Conservation (phyloP, 306 rosid species). For the Citrullus mucosospermus region DNA sequence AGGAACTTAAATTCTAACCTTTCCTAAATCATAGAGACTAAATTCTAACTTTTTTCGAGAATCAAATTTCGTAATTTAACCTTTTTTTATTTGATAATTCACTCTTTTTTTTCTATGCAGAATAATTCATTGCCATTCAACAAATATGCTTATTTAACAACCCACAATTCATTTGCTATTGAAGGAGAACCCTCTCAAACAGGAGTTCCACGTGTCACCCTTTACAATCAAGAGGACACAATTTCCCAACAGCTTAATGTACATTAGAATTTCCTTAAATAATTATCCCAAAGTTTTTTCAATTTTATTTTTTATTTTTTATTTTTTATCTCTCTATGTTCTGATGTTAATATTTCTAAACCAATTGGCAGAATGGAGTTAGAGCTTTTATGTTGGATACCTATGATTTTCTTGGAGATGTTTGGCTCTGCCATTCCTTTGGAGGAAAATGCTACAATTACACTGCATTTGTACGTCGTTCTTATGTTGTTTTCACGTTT, state of each 20-base stretch:
- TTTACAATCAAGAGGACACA: slow-evolving; percentile 57
- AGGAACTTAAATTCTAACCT: no score
- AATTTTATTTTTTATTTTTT: no score
- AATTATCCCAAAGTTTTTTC: no score
- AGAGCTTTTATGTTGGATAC: slow-evolving; percentile 75
- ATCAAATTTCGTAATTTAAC: no score
- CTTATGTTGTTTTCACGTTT: no score
- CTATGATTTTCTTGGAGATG: slow-evolving; percentile 61
- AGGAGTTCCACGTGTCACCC: slow-evolving; percentile 51
- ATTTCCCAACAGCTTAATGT: slow-evolving; percentile 72
- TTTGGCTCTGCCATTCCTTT: slow-evolving; percentile 90
- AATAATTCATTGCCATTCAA: slow-evolving; percentile 79
- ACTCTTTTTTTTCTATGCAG: slow-evolving; percentile 12
- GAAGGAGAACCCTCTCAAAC: slow-evolving; percentile 57
- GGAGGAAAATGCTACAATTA: slow-evolving; percentile 46
- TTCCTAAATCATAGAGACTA: no score
- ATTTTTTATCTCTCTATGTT: no score
- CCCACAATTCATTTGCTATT: slow-evolving; percentile 72
- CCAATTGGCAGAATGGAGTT: slow-evolving; percentile 48
- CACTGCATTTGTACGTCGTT: slow-evolving; percentile 57
- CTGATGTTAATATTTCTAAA: no score
- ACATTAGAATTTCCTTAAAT: background rate
- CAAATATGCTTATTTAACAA: slow-evolving; percentile 81
- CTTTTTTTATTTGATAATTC: no score
- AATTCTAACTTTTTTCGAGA: no score